Percentiles rank a stretch among this genome's conserved stretches.
phyloP scores from a whole-genome alignment of 1,284 basidiomycete species.

The Leccinum subrobustum region DNA sequence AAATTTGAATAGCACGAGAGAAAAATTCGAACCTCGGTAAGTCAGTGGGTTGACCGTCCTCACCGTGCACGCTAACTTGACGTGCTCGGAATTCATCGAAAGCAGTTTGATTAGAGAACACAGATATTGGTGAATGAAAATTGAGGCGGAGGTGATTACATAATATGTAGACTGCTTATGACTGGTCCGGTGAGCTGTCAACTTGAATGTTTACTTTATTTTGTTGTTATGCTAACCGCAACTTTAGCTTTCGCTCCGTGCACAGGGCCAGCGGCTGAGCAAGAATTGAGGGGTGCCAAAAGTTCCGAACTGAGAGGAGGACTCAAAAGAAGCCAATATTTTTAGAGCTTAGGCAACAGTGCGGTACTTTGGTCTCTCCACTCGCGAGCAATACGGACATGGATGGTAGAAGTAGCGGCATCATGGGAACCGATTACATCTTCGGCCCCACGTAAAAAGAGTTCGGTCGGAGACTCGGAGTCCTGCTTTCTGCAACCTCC shows the following conservation, averaged over 20 bases:
- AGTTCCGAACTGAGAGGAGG: slow-evolving; percentile 12
- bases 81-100: not conserved
- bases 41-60: not conserved
- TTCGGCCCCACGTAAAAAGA: slow-evolving; percentile 17
- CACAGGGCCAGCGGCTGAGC: not conserved
- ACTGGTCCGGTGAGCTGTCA: not conserved
- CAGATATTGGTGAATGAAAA: not conserved
- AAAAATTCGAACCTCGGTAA: not conserved
- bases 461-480: slow-evolving; percentile 1
- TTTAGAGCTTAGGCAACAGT: not conserved
- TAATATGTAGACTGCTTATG: too few relatives aligned
- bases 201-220: not conserved
- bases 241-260: slow-evolving; percentile 2
- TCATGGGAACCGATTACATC: slow-evolving; percentile 24
- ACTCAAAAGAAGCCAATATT: not conserved
- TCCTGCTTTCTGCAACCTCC: not conserved
- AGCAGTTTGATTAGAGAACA: not conserved
- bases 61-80: not conserved
- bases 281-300: not conserved
- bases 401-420: not conserved
- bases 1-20: not conserved
- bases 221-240: slow-evolving; percentile 5
- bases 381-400: not conserved
- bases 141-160: slow-evolving; percentile 1
- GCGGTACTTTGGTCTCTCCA: not conserved